Evolutionary conservation across 139 green algal species (phyloP), one percentile per base, ranked within the genome.

Genomic region (Chlorella sp.): DNA sequence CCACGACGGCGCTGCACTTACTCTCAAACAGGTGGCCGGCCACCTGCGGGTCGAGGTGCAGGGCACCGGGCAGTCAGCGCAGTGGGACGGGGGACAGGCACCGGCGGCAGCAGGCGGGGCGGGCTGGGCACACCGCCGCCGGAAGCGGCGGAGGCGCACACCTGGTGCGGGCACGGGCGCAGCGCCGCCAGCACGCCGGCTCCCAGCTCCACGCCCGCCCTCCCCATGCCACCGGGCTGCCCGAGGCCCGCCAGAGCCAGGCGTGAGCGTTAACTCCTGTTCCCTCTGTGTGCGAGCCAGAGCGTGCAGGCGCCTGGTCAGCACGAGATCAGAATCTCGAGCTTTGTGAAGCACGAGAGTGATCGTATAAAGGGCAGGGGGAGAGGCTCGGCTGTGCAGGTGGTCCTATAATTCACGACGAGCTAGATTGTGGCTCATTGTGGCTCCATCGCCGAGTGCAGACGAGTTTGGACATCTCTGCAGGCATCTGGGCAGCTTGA

Each of bases 21-120:
- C 85, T 76, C 79, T 90, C 85, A 73, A 90, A 90, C 11, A 90
- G 43, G 36, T 90, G 85, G 12, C 85, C 85, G n/a, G 85, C 85
- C 17, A 90, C 85, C 83, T 88, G 71, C 59, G 78, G 12, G 51
- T n/a, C n/a, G n/a, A n/a, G n/a, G n/a, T n/a, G n/a, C n/a, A n/a
- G n/a, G n/a, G n/a, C n/a, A n/a, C n/a, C n/a, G n/a, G n/a, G n/a
- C n/a, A n/a, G n/a, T n/a, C n/a, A n/a, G n/a, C n/a, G n/a, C n/a
- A n/a, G n/a, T n/a, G n/a, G n/a, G n/a, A n/a, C 17, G 45, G 60
- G 60, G 35, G n/a, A 67, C 19, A 21, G 36, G 35, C 35, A 17
- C 5, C 29, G 36, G 35, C 14, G 19, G 29, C 31, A 31, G 33
- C 36, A 50, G 42, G 17, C 45, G 48, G 25, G 11, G 51, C 31